Percentiles rank a stretch among this genome's conserved stretches.
phyloP scores from a whole-genome alignment of 441 rosid genomes.

The Populus hybrid region DNA sequence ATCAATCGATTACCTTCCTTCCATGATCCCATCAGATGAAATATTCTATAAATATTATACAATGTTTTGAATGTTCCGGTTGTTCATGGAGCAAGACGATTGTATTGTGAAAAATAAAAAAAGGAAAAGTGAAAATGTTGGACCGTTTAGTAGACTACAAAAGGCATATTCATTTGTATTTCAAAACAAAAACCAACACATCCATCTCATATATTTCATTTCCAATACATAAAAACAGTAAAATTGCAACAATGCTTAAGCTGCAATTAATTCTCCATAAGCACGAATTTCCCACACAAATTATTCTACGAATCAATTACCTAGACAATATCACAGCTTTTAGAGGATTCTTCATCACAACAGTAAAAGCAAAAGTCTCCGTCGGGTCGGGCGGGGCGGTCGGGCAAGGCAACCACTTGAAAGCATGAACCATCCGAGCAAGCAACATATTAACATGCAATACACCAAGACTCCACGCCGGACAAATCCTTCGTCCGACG shows the following conservation, averaged over 20 bases:
- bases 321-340: slow-evolving; percentile 61
- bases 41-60: no score
- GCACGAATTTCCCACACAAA: neutral
- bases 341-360: slow-evolving; percentile 82
- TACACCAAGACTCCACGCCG: slow-evolving; percentile 74
- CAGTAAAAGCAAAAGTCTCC: slow-evolving; percentile 87
- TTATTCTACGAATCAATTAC: slow-evolving; percentile 14
- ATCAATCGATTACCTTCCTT: no score
- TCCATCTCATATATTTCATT: no score
- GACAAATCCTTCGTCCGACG: slow-evolving; percentile 88
- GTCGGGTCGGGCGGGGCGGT: slow-evolving; percentile 65
- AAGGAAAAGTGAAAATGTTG: no score
- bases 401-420: slow-evolving; percentile 65
- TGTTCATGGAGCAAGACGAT: no score
- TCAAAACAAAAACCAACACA: neutral
- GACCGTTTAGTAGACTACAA: no score
- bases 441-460: slow-evolving; percentile 65
- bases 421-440: slow-evolving; percentile 82
- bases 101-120: no score
- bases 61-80: no score
- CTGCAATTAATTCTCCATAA: neutral
- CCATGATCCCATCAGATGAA: no score
- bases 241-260: neutral
- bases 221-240: no score
- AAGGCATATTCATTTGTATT: no score